Percentiles rank a stretch among this genome's conserved stretches.
These are phyloP conservation scores for Tylopilus felleus DNA, from an alignment of 768 basidiomycete species.

Conservation along the genomic window DNA sequence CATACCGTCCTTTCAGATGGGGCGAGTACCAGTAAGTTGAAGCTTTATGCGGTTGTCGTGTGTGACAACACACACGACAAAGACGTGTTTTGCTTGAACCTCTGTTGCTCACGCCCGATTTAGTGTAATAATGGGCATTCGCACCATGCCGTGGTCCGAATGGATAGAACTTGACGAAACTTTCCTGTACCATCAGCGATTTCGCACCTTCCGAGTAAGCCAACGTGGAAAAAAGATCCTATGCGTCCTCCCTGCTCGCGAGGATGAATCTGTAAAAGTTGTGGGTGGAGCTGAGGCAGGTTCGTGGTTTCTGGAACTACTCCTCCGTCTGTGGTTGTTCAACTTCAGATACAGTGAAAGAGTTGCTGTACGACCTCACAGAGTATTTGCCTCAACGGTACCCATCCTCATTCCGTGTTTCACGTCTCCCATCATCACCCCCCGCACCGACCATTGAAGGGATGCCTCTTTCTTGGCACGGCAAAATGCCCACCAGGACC, in stretches of 20 bases:
- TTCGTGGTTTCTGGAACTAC: constrained; percentile 4
- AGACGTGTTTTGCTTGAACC: neutral
- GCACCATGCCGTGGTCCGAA: constrained; percentile 65
- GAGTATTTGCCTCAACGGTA: constrained; percentile 69
- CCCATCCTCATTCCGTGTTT: constrained; percentile 54
- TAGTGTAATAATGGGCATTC: constrained; percentile 73
- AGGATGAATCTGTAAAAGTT: constrained; percentile 38
- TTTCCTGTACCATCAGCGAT: constrained; percentile 52
- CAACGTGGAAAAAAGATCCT: constrained; percentile 50
- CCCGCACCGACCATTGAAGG: constrained; percentile 19
- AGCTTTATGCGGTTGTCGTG: neutral
- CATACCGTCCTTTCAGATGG: constrained; percentile 68
- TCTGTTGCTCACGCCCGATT: neutral
- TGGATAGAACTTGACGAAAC: constrained; percentile 76
- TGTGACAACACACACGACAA: neutral
- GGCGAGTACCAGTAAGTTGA: constrained; percentile 64
- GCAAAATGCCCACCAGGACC: constrained; percentile 46
- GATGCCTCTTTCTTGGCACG: constrained; percentile 38
- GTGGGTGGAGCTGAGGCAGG: constrained; percentile 34
- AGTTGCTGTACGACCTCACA: constrained; percentile 65
- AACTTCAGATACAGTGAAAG: constrained; percentile 44
- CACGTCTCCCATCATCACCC: constrained; percentile 31
- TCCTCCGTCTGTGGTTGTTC: neutral
- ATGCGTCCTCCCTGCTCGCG: constrained; percentile 43
- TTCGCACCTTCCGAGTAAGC: constrained; percentile 53